Percentiles rank a stretch among this genome's conserved stretches.
Evolutionary conservation across 495 filamentous ascomycete genomes (phyloP).

Genomic region (Neurospora africana): DNA sequence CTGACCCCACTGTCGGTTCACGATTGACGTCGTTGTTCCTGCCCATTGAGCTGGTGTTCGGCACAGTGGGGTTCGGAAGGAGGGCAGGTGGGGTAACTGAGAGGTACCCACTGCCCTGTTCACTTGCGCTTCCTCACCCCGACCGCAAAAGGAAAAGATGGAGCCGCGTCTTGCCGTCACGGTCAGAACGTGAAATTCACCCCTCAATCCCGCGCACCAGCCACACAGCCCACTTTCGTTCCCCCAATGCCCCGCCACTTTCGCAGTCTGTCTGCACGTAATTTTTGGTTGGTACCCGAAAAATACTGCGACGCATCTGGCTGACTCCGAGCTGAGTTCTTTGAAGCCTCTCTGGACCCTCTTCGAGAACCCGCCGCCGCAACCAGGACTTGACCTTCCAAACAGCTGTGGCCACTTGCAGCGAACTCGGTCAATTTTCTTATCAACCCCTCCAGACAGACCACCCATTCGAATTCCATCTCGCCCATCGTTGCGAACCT

Average conservation of each 20-base stretch:
- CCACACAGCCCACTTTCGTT: slow-evolving; percentile 20
- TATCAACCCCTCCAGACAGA: not conserved
- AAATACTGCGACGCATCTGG: slow-evolving; percentile 17
- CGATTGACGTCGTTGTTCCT: not conserved
- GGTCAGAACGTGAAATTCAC: not conserved
- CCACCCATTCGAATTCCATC: not conserved
- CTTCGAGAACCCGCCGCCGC: slow-evolving; percentile 2
- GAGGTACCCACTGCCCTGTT: not conserved
- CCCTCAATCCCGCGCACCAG: slow-evolving; percentile 9
- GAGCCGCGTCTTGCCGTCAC: not conserved
- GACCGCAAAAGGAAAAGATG: not conserved
- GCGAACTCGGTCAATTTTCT: slow-evolving; percentile 1
- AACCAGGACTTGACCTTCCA: not conserved
- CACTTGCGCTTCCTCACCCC: not conserved
- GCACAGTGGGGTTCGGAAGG: not conserved
- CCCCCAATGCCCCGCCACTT: not conserved
- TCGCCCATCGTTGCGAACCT: not conserved
- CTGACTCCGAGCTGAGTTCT: slow-evolving; percentile 11
- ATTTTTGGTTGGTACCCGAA: slow-evolving; percentile 18
- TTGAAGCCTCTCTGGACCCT: slow-evolving; percentile 8
- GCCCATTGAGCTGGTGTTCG: not conserved
- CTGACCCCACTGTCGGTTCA: not conserved
- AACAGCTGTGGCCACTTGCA: slow-evolving; percentile 4
- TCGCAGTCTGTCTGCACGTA: not conserved
- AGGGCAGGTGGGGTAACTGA: not conserved